A percentile compares a stretch with the other conserved stretches of the same genome.
Conservation (phyloP, 2,329 filamentous ascomycete genomes). For the Colletotrichum viniferum region DNA sequence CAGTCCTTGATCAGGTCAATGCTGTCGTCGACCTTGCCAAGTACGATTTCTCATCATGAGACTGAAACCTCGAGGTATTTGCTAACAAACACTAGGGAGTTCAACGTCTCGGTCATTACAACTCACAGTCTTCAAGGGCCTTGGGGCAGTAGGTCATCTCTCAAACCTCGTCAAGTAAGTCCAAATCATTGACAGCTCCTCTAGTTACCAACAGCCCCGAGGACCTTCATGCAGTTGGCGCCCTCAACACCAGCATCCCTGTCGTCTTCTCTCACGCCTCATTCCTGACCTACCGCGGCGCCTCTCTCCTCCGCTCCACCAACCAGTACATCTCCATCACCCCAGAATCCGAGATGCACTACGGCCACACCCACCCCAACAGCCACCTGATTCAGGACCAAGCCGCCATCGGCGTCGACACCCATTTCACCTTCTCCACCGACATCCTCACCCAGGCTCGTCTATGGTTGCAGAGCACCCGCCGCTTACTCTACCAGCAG, state of each 20-base stretch:
- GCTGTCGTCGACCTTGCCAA: conserved; percentile 36
- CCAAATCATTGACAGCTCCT: not conserved
- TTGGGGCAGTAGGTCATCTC: conserved; percentile 35
- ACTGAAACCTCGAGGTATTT: not conserved
- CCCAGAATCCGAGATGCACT: conserved; percentile 64
- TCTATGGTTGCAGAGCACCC: conserved; percentile 54
- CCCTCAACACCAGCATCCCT: conserved; percentile 49
- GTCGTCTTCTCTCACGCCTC: conserved; percentile 57
- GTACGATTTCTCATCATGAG: conserved; percentile 22
- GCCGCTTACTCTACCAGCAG: conserved; percentile 41
- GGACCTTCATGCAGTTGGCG: conserved; percentile 36
- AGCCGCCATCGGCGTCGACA: conserved; percentile 57
- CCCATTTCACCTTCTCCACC: conserved; percentile 54
- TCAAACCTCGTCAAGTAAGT: not conserved
- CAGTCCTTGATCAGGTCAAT: conserved; percentile 29
- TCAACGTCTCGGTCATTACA: conserved; percentile 50
- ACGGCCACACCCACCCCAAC: conserved; percentile 54
- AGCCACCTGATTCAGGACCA: conserved; percentile 53
- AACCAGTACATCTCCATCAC: conserved; percentile 63
- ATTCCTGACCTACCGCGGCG: conserved; percentile 44
- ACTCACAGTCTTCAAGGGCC: conserved; percentile 45
- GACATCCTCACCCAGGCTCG: conserved; percentile 58
- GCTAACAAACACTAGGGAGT: conserved; percentile 26
- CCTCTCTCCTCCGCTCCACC: conserved; percentile 45
- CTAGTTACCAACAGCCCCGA: conserved; percentile 41